Conservation (phyloP, 352 stramenopile genomes). For the Pythium insidiosum region DNA sequence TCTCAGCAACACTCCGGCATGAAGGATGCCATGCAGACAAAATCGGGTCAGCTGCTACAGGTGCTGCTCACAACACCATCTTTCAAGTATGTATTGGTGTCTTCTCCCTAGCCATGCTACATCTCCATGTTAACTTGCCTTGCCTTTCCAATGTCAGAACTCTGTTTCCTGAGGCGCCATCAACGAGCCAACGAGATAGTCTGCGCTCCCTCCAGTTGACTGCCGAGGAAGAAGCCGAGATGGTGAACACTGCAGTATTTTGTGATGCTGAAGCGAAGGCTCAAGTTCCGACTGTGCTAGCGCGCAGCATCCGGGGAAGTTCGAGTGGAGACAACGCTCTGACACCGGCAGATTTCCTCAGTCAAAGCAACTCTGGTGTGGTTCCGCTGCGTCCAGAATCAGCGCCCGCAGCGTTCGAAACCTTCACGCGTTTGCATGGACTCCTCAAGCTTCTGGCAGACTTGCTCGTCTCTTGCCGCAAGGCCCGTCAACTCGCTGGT, state of each 20-base stretch:
- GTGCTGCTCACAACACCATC: constrained; percentile 72
- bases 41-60: constrained; percentile 80
- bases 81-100: constrained; percentile 47
- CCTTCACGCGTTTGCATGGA: constrained; percentile 68
- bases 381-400: constrained; percentile 59
- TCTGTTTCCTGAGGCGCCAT: constrained; percentile 44
- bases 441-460: constrained; percentile 78
- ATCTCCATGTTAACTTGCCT: too few relatives aligned
- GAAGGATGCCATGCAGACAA: constrained; percentile 81
- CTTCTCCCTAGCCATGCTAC: not conserved
- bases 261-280: constrained; percentile 57
- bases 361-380: constrained; percentile 66
- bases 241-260: constrained; percentile 63
- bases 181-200: constrained; percentile 27
- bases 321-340: constrained; percentile 40
- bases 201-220: constrained; percentile 52
- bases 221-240: constrained; percentile 61
- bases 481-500: constrained; percentile 69
- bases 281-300: constrained; percentile 56
- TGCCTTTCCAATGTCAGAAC: too few relatives aligned
- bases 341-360: constrained; percentile 53
- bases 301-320: constrained; percentile 36
- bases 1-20: constrained; percentile 75
- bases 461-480: constrained; percentile 76
- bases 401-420: constrained; percentile 46